Evolutionary conservation across 805 yeast genomes (phyloP), one percentile per base, ranked within the genome.

Genomic region (Starmerella bacillaris): DNA sequence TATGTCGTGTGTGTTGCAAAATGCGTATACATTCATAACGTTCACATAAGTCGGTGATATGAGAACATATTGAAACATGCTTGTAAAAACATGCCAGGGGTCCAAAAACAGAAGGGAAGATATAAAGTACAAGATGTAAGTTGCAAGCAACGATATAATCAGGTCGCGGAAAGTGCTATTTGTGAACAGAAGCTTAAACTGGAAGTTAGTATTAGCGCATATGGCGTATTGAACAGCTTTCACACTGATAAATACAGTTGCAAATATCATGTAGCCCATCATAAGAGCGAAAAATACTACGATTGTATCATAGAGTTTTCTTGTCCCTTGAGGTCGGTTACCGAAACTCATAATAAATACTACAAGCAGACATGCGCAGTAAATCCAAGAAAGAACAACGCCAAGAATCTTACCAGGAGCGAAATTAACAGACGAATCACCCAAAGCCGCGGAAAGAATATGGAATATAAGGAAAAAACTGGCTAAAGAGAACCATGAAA

Each of bases 281-380:
- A 86, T 57, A 2, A 83, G 61, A 0, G 95, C 94, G 58, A 86
- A 86, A 48, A 84, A 70, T 12, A 68, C 56, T 21, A 79, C 79
- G 39, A 84, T 77, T 7, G 72, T 64, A 34, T 75, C 54, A 53
- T 89, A 86, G 48, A 83, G 76, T 47, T 61, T 66, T 39, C 73
- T 72, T 0, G 96, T 80, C 20, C 96, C 95, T 44, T 77, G 70
- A 2, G 98, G 96, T 24, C 92, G 74, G 54, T 86, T 86, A 50
- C 98, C 98, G 55, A 86, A 76, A 2, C 94, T 77, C 38, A 86
- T 59, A 27, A 86, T 80, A 58, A 86, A 84, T 4, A 93, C 80
- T 7, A 86, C 71, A 18, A 82, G 75, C 2, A 89, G 58, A 12
- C 84, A 75, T 1, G 76, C 75, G 38, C 77, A 69, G 49, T 84